Base-by-base conservation (phyloP, 306 rosid genomes). In the Glycine soja region DNA sequence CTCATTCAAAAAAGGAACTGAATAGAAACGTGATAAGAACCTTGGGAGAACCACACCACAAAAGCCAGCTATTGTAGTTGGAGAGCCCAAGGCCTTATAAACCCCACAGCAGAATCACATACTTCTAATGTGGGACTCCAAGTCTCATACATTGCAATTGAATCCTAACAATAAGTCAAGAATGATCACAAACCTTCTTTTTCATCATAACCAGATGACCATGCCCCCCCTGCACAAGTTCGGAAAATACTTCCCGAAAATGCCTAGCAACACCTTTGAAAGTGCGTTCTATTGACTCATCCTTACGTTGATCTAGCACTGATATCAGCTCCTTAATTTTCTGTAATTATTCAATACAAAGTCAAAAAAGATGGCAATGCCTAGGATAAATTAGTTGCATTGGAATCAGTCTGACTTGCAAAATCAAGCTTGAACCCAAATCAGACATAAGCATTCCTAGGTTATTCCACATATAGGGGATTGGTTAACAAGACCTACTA, bases 211-310 rank as follows among this genome's bases (percentile, higher is more conserved):
- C 95, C 73, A 95, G 88, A 85, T 89, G 86, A 62, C 99, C 99
- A 85, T 88, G 90, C 64, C 97, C 99, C 13, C 96, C 99, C 81
- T 85, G 94, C 83, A 95, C 99, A 74, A 95, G 99, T 81, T 95
- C 94, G 13, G 99, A 90, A 84, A 95, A 95, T 75, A 95, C 97
- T 90, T 95, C 97, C 75, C 94, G 97, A 76, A 95, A 95, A 90
- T 95, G 95, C 93, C 92, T 87, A 50, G 99, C 98, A 82, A 95
- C 99, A 80, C 99, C 99, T 88, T 95, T 95, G 87, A 93, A 95
- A 78, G 99, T 95, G 47, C 97, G 98, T 62, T 95, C 99, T 52
- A 93, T 95, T 40, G 98, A 93, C 83, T 95, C 99, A 53, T 95
- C 99, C 84, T 95, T 95, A 82, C 98, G 90, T 74, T 91, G 97